phyloP scores from a whole-genome alignment of 345 rosid genomes.

The Passiflora organensis region DNA sequence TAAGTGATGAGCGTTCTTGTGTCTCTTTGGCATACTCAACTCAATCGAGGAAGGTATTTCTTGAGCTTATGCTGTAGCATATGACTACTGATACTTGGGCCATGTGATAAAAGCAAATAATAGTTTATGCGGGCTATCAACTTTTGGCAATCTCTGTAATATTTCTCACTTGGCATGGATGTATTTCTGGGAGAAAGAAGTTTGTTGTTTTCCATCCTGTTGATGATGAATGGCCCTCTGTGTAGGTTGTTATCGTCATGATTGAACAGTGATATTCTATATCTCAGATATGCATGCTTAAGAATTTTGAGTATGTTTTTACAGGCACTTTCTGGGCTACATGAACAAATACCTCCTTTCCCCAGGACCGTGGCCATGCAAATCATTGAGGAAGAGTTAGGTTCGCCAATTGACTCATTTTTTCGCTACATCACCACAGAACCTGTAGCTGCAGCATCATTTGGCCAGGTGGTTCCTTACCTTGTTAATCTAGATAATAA shows the following conservation, averaged over 20 bases:
- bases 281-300: background rate
- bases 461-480: conserved; percentile 70
- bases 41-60: too few relatives aligned
- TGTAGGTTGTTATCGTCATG: background rate
- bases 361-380: conserved; percentile 63
- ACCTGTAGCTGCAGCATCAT: conserved; percentile 92
- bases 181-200: too few relatives aligned
- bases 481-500: background rate
- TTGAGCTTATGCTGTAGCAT: too few relatives aligned
- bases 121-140: too few relatives aligned
- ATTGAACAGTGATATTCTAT: background rate
- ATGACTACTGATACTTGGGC: too few relatives aligned
- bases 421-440: conserved; percentile 75
- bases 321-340: conserved; percentile 90
- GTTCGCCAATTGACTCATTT: conserved; percentile 61
- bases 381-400: conserved; percentile 81
- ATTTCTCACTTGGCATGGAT: too few relatives aligned
- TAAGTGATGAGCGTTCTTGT: too few relatives aligned
- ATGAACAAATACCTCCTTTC: conserved; percentile 87
- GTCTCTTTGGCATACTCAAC: too few relatives aligned
- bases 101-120: too few relatives aligned
- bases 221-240: background rate
- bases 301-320: conserved; percentile 19
- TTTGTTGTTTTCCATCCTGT: too few relatives aligned
- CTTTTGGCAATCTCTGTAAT: too few relatives aligned